A percentile compares a stretch with the other conserved stretches of the same genome.
Conservation (phyloP, 208 protist species). For the Trypanosoma cruzi region DNA sequence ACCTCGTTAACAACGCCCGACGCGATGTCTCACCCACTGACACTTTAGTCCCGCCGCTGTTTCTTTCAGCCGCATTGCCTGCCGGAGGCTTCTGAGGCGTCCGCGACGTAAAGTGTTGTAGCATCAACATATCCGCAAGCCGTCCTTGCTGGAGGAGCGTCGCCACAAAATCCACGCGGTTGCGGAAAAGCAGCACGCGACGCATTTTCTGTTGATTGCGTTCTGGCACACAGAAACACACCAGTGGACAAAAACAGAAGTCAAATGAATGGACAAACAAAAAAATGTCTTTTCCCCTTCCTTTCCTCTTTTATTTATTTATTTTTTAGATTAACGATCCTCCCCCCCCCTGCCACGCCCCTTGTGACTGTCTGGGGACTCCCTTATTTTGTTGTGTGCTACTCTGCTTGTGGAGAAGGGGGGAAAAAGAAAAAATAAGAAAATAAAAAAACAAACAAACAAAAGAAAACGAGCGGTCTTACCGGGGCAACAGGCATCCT, state of each 20-base stretch:
- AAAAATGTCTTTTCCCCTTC: too few relatives aligned
- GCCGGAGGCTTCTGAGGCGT: not conserved
- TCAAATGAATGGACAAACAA: not conserved
- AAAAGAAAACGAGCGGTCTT: too few relatives aligned
- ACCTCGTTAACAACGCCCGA: not conserved
- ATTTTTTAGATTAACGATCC: too few relatives aligned
- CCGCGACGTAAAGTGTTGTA: slow-evolving; percentile 55
- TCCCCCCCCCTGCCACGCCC: not conserved
- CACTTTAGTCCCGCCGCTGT: not conserved
- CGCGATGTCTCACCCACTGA: not conserved
- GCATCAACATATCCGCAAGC: slow-evolving; percentile 65
- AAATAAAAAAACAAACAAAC: not conserved
- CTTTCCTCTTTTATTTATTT: slow-evolving; percentile 5
- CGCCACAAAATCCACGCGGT: slow-evolving; percentile 64
- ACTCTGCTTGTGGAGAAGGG: not conserved
- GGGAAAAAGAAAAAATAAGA: not conserved
- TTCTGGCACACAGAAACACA: slow-evolving; percentile 4
- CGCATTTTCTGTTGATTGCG: slow-evolving; percentile 31
- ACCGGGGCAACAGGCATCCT: not conserved
- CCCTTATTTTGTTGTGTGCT: not conserved
- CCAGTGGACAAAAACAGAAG: slow-evolving; percentile 8
- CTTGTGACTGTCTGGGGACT: not conserved
- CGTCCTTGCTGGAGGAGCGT: slow-evolving; percentile 61
- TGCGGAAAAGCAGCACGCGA: slow-evolving; percentile 18
- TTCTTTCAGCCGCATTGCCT: slow-evolving; percentile 31